Evolutionary conservation across 2,329 filamentous ascomycete genomes (phyloP), one percentile per base, ranked within the genome.

Genomic region (Achaetomium macrosporum): DNA sequence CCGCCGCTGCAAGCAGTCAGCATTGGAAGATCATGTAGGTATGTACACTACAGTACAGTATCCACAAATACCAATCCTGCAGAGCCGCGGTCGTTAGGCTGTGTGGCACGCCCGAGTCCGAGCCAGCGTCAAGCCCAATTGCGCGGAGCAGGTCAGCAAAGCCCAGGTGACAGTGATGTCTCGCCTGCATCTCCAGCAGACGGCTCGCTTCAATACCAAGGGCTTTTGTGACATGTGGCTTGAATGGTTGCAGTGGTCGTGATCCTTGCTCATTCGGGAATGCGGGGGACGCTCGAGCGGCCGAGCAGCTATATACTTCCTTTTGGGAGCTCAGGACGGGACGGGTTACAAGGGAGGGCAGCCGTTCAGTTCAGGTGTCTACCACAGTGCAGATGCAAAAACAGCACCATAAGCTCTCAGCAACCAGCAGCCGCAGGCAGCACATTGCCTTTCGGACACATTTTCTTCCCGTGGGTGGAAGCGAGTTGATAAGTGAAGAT

Each of bases 151-250:
- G n/a, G n/a, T n/a, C 25, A 25, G 25, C 25, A 25, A 25, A 25
- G 25, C 25, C 25, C 25, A 25, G 25, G 25, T 25, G 25, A 25
- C 7, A 7, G 7, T 25, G 25, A 25, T 25, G 25, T 25, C 25
- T 25, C 25, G 25, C 25, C 4, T 35, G 33, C 33, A 35, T 35
- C 15, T 35, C 33, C 10, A 11, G 33, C 33, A 11, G 33, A 35
- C 36, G 10, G 25, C 25, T 42, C 41, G 20, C 42, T 44, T 25
- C 12, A 29, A 20, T 36, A 31, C 19, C 6, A 35, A 17, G 43
- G 43, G 17, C 35, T 41, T 36, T 29, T 47, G 52, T 35, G 47
- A 50, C 47, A 19, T 50, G 52, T 54, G 53, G 48, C 47, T 54
- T 35, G 43, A 39, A 8, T 8, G 16, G 47, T 36, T 42, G 20